Percentiles rank a stretch among this genome's conserved stretches.
Evolutionary conservation across 306 rosid genomes (phyloP).

Genomic region (Cajanus cajan): DNA sequence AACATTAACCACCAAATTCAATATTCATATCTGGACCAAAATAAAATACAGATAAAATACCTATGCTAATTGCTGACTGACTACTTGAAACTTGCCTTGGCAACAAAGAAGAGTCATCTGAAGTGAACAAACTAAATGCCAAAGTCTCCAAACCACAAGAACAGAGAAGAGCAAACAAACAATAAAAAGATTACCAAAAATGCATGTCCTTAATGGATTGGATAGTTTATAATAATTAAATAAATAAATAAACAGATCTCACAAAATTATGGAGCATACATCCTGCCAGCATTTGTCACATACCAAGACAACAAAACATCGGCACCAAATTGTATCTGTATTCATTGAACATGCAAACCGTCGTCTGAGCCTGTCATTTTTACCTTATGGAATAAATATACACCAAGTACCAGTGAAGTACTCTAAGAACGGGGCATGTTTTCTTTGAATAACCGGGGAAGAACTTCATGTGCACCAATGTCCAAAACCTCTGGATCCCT

Average conservation of each 20-base stretch:
- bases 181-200: constrained; percentile 12
- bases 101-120: neutral
- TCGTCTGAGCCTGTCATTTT: constrained; percentile 29
- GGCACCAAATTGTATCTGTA: neutral
- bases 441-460: constrained; percentile 72
- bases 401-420: constrained; percentile 19
- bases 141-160: constrained; percentile 3
- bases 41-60: constrained; percentile 10
- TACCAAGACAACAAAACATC: constrained; percentile 31
- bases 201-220: constrained; percentile 15
- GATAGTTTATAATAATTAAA: neutral
- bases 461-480: constrained; percentile 73
- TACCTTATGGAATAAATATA: constrained; percentile 19
- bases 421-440: constrained; percentile 39
- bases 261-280: constrained; percentile 35
- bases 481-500: constrained; percentile 93
- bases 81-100: constrained; percentile 4
- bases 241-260: constrained; percentile 9
- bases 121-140: constrained; percentile 18
- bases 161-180: constrained; percentile 33
- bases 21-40: constrained; percentile 24
- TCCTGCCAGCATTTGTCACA: constrained; percentile 30
- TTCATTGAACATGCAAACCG: constrained; percentile 22
- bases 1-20: neutral
- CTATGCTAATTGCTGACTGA: neutral